Evolutionary conservation across 2,329 filamentous ascomycete species (phyloP).

Genomic region (Trichophyton benhamiae): DNA sequence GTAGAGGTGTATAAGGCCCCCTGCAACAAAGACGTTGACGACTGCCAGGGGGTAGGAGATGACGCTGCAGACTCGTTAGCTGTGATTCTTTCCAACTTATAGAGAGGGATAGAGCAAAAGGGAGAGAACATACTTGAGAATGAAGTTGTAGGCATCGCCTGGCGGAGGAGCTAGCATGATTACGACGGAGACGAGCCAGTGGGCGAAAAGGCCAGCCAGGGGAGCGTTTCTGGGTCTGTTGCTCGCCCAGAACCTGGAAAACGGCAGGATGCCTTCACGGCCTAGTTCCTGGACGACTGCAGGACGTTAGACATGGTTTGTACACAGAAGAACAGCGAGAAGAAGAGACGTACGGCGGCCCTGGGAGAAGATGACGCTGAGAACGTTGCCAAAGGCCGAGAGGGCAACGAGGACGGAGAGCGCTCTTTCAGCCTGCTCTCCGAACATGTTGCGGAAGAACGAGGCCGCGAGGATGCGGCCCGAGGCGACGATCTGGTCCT

Average conservation of each 20-base stretch:
- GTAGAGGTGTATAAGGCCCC: slow-evolving; percentile 40
- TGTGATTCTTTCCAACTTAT: neutral
- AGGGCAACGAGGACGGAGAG: slow-evolving; percentile 55
- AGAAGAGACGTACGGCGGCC: slow-evolving; percentile 25
- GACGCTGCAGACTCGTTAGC: neutral
- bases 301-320: slow-evolving; percentile 11
- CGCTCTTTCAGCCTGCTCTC: slow-evolving; percentile 43
- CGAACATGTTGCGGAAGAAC: slow-evolving; percentile 44
- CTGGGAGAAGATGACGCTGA: slow-evolving; percentile 57
- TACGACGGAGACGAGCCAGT: slow-evolving; percentile 51
- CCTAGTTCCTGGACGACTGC: slow-evolving; percentile 41
- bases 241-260: slow-evolving; percentile 51
- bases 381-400: slow-evolving; percentile 55
- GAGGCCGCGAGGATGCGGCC: slow-evolving; percentile 40
- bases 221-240: slow-evolving; percentile 52
- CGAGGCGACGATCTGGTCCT: slow-evolving; percentile 37
- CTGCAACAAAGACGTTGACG: slow-evolving; percentile 27
- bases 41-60: slow-evolving; percentile 18
- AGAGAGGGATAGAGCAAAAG: neutral
- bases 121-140: slow-evolving; percentile 18
- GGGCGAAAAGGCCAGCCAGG: slow-evolving; percentile 40
- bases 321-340: neutral
- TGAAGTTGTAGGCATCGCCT: slow-evolving; percentile 52
- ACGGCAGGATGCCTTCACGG: slow-evolving; percentile 53
- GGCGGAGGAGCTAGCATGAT: slow-evolving; percentile 50